These are phyloP conservation scores for Tuber melanosporum DNA, from an alignment of 495 filamentous ascomycete species.

Conservation along the genomic window DNA sequence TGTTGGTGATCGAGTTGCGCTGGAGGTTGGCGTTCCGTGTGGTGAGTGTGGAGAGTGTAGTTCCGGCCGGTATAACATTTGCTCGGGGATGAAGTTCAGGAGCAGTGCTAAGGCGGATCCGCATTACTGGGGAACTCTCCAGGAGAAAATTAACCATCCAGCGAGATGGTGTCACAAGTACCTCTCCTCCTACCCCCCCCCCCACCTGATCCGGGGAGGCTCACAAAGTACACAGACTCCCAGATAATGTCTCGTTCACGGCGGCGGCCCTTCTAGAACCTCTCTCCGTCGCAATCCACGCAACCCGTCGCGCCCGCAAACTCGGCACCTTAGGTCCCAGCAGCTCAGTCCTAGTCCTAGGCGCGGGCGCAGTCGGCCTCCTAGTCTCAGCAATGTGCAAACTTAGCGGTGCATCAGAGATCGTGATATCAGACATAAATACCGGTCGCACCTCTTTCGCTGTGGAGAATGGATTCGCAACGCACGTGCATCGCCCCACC, in stretches of 20 bases:
- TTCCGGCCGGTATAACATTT: conserved; percentile 80
- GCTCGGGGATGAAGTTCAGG: conserved; percentile 72
- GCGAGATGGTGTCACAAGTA: conserved; percentile 69
- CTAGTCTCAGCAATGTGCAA: conserved; percentile 66
- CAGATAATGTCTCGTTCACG: conserved; percentile 62
- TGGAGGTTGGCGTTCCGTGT: conserved; percentile 82
- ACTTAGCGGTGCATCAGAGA: conserved; percentile 58
- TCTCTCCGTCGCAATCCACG: conserved; percentile 77
- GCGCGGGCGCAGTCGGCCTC: conserved; percentile 79
- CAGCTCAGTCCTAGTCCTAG: conserved; percentile 68
- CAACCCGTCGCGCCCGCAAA: conserved; percentile 56
- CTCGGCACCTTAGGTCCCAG: conserved; percentile 44
- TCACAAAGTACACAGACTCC: conserved; percentile 52
- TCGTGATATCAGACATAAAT: conserved; percentile 83
- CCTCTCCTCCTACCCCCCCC: background rate
- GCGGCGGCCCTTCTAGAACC: conserved; percentile 80
- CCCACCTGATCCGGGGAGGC: conserved; percentile 21
- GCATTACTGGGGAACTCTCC: conserved; percentile 84
- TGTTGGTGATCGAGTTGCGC: conserved; percentile 73
- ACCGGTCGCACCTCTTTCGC: conserved; percentile 68
- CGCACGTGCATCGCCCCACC: conserved; percentile 46
- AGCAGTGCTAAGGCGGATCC: conserved; percentile 76
- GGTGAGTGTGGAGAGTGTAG: conserved; percentile 62
- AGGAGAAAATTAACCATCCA: conserved; percentile 82
- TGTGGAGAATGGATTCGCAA: conserved; percentile 61